Base-by-base conservation (phyloP, 2,329 filamentous ascomycete genomes). In the Knufia fluminis region DNA sequence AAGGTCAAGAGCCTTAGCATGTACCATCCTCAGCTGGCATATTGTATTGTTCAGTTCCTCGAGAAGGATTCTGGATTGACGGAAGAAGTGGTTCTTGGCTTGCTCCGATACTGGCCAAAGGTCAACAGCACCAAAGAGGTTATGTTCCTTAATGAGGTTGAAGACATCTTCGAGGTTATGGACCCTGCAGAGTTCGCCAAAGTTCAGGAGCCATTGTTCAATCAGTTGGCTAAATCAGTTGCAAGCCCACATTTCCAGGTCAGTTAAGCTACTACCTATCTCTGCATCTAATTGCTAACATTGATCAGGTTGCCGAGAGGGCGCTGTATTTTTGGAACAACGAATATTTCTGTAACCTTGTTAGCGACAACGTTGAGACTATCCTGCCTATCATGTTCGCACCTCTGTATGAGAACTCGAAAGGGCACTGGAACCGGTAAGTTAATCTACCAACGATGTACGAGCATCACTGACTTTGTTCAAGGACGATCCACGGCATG, bases 301-400 rank as follows among this genome's bases (percentile, higher is more conserved):
- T 20, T 33, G 38, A 17, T 28, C 54, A 81, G 78, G 92, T 98
- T 51, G 92, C 92, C 16, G 92, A 98, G 71, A 82, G 92, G 57
- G 92, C 92, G 3, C 77, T 98, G 23, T 98, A 98, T 71, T 98
- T 98, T 73, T 98, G 92, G 92, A 98, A 98, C 75, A 98, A 98
- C 64, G 92, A 98, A 68, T 98, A 98, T 68, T 98, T 98, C 71
- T 98, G 92, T 75, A 98, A 97, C 64, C 76, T 98, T 52, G 92
- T 98, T 59, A 96, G 90, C 72, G 92, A 98, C 70, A 98, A 98
- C 62, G 92, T 98, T 49, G 91, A 97, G 63, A 91, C 95, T 41
- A 98, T 98, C 60, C 75, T 98, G 39, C 92, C 92, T 2, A 98
- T 98, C 65, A 98, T 98, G 92, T 98, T 98, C 70, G 90, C 91